Conservation (phyloP, 1,284 basidiomycete genomes). For the Sparassis latifolia region DNA sequence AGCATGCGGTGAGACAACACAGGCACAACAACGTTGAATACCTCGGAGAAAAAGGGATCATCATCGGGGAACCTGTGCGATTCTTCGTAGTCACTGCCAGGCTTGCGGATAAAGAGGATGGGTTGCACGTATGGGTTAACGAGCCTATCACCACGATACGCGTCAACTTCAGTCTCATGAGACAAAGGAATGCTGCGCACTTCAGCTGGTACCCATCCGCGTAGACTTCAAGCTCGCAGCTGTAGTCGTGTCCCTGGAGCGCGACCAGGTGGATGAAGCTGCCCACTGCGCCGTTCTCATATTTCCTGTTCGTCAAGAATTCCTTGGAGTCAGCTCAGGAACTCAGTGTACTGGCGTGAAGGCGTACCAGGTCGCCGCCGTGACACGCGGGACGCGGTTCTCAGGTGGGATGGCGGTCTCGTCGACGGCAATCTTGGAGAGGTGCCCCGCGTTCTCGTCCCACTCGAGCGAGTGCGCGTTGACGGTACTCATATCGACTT, state of each 20-base stretch:
- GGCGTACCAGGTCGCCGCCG: slow-evolving; percentile 66
- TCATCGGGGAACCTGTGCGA: slow-evolving; percentile 74
- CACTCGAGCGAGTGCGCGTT: slow-evolving; percentile 85
- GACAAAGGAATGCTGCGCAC: slow-evolving; percentile 28
- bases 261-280: slow-evolving; percentile 84
- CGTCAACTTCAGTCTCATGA: background rate
- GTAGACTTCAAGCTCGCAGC: slow-evolving; percentile 88
- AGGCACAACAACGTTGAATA: slow-evolving; percentile 6
- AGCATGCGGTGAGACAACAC: no score
- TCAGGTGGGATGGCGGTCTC: slow-evolving; percentile 73
- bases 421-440: slow-evolving; percentile 78
- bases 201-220: slow-evolving; percentile 84
- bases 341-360: background rate
- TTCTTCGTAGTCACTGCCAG: slow-evolving; percentile 82
- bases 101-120: slow-evolving; percentile 76
- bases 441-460: slow-evolving; percentile 84
- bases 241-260: slow-evolving; percentile 87
- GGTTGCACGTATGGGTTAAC: slow-evolving; percentile 87
- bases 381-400: slow-evolving; percentile 78
- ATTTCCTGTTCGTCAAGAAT: slow-evolving; percentile 58
- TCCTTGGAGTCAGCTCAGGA: background rate
- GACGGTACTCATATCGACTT: slow-evolving; percentile 85
- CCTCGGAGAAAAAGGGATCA: slow-evolving; percentile 88
- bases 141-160: slow-evolving; percentile 44
- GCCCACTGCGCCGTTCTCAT: slow-evolving; percentile 87